phyloP scores from a whole-genome alignment of 176 grass and related monocot genomes.

The Calamus simplicifolius region DNA sequence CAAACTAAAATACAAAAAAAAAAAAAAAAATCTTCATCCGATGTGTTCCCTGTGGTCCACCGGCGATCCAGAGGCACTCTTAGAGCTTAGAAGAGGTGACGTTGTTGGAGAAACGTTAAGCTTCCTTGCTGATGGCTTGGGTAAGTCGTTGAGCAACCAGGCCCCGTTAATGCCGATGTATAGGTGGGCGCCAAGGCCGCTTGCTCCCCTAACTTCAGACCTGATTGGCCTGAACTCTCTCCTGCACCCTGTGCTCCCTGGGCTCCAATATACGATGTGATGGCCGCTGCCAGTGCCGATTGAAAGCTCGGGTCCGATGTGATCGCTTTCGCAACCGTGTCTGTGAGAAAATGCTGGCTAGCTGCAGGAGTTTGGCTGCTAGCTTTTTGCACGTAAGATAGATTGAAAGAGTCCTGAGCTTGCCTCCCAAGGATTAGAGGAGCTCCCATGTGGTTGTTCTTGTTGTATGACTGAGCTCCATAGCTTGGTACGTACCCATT shows the following conservation, averaged over 20 bases:
- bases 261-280: constrained; percentile 62
- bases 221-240: not conserved
- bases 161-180: no score
- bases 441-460: constrained; percentile 17
- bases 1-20: no score
- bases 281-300: constrained; percentile 51
- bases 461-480: constrained; percentile 27
- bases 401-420: constrained; percentile 20
- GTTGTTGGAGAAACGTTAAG: no score
- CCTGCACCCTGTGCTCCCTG: constrained; percentile 13
- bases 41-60: no score
- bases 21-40: no score
- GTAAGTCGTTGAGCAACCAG: no score
- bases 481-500: constrained; percentile 47
- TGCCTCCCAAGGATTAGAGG: constrained; percentile 14
- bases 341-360: constrained; percentile 24
- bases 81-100: no score
- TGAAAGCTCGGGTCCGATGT: constrained; percentile 65
- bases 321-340: constrained; percentile 74
- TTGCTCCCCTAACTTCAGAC: no score
- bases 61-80: no score
- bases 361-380: not conserved
- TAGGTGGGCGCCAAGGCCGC: no score
- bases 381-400: constrained; percentile 27
- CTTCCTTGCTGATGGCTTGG: no score